Conservation (phyloP, 2,329 filamentous ascomycete genomes). For the Botrytis paeoniae region DNA sequence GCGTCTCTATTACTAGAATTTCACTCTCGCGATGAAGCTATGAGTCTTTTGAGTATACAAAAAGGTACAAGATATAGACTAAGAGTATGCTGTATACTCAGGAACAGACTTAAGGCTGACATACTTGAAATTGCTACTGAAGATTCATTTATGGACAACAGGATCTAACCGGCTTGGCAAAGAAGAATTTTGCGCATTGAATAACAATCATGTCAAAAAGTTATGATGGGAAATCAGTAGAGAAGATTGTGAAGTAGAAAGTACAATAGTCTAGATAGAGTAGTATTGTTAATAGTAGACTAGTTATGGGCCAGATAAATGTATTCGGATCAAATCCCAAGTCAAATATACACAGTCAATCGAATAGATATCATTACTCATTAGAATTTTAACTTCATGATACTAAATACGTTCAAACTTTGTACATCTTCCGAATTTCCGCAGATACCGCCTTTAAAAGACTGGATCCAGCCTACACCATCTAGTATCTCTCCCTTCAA, state of each 20-base stretch:
- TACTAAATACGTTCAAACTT: neutral
- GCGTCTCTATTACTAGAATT: neutral
- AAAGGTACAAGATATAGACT: neutral
- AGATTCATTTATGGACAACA: no score
- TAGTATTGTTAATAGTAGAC: neutral
- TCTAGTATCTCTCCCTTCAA: neutral
- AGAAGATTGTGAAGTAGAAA: neutral
- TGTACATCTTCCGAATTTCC: neutral
- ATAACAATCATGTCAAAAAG: neutral
- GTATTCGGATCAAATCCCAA: neutral
- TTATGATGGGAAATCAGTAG: fast-evolving
- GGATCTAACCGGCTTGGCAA: neutral
- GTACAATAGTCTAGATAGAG: neutral
- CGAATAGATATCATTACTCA: neutral
- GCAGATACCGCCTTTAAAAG: no score
- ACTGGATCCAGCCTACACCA: fast-evolving
- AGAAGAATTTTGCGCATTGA: neutral
- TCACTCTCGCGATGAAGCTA: no score
- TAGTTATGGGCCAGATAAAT: fast-evolving
- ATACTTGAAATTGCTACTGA: neutral
- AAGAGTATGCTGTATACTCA: neutral
- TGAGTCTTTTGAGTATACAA: neutral
- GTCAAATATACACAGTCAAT: neutral
- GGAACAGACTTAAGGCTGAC: neutral
- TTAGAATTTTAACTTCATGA: neutral